Evolutionary conservation across 2,329 filamentous ascomycete genomes (phyloP).

Genomic region (Ceratocystis lukuohia): DNA sequence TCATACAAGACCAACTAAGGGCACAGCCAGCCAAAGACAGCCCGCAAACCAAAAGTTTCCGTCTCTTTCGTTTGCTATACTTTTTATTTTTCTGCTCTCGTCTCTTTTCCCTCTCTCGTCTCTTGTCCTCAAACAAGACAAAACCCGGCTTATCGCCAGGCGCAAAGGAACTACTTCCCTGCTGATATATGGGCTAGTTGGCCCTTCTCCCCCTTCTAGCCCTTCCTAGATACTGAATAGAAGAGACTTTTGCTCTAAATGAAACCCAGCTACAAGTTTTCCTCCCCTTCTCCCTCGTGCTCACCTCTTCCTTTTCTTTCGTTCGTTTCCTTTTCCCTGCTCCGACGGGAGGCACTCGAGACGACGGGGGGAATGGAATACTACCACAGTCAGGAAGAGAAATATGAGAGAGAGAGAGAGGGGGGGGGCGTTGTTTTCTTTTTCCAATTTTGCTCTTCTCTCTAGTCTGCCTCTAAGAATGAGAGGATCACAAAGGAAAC

Average conservation of each 20-base stretch:
- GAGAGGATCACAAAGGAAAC: neutral
- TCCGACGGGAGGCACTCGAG: neutral
- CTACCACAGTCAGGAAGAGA: neutral
- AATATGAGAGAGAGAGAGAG: neutral
- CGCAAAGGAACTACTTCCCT: constrained; percentile 2
- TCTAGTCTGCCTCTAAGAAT: neutral
- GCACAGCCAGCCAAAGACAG: neutral
- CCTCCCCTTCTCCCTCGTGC: neutral
- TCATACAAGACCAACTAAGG: neutral
- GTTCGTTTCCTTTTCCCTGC: neutral
- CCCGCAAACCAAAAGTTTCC: neutral
- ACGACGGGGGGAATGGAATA: neutral
- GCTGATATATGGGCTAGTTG: neutral
- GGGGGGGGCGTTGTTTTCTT: neutral
- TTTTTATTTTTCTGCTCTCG: neutral
- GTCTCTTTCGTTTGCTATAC: neutral
- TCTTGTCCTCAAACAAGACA: neutral
- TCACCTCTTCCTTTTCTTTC: neutral
- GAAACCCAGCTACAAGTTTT: neutral
- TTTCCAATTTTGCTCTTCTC: neutral
- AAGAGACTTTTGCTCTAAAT: neutral
- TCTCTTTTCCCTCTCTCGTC: neutral
- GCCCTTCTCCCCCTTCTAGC: neutral
- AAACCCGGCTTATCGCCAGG: neutral
- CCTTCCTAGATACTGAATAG: neutral